These are phyloP conservation scores for Acorus gramineus DNA, from an alignment of 106 monocot species.

Conservation along the genomic window DNA sequence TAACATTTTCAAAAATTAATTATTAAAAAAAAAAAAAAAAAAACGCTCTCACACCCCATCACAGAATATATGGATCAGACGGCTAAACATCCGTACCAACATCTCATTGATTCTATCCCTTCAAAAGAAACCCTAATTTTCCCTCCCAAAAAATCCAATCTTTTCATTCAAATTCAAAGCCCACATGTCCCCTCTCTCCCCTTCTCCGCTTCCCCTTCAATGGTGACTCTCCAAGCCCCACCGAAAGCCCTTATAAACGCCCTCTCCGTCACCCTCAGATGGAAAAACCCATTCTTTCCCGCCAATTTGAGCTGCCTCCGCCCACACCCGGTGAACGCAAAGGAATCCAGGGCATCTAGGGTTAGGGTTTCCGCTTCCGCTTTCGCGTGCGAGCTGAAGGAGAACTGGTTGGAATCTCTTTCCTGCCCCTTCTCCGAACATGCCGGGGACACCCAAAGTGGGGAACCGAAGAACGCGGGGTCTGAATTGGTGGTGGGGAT, in stretches of 20 bases:
- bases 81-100: no score
- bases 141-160: no score
- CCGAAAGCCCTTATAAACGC: slow-evolving; percentile 1
- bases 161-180: no score
- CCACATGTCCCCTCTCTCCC: not conserved
- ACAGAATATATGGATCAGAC: no score
- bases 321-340: no score
- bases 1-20: no score
- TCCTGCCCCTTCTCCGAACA: slow-evolving; percentile 31
- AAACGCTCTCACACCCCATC: no score
- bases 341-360: not conserved
- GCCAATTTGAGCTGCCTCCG: not conserved
- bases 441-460: not conserved
- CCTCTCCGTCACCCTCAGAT: slow-evolving; percentile 2
- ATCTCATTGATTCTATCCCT: no score
- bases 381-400: slow-evolving; percentile 23
- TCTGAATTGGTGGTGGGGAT: slow-evolving; percentile 50
- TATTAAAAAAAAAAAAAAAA: no score
- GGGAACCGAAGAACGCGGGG: slow-evolving; percentile 1
- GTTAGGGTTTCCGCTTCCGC: slow-evolving; percentile 20
- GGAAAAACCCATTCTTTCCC: not conserved
- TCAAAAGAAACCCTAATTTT: no score
- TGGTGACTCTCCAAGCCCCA: not conserved
- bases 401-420: slow-evolving; percentile 53
- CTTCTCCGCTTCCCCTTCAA: not conserved